Percentiles rank a stretch among this genome's conserved stretches.
Conservation (phyloP, 257 asterid genomes). For the Capsicum baccatum region DNA sequence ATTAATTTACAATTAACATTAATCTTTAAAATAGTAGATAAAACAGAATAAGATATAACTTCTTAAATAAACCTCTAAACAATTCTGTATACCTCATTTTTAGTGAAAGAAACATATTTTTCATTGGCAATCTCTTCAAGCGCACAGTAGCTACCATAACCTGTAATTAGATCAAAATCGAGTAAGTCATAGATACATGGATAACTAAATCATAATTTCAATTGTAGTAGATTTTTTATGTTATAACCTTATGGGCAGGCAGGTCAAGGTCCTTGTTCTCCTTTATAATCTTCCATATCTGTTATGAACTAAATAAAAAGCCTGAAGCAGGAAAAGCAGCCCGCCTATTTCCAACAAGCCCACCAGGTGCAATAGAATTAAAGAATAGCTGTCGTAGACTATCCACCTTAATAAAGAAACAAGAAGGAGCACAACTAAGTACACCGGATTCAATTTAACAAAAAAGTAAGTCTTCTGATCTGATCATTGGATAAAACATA, state of each 20-base stretch:
- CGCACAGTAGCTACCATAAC: slow-evolving; percentile 34
- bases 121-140: slow-evolving; percentile 75
- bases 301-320: slow-evolving; percentile 77
- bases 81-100: slow-evolving; percentile 53
- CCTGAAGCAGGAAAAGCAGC: slow-evolving; percentile 95
- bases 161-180: too few species aligned
- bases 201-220: too few species aligned
- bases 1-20: slow-evolving; percentile 23
- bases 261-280: slow-evolving; percentile 94
- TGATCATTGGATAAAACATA: neutral
- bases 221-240: too few species aligned
- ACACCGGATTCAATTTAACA: neutral
- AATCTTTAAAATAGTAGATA: neutral
- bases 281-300: slow-evolving; percentile 87
- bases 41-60: neutral
- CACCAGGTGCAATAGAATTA: slow-evolving; percentile 89
- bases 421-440: slow-evolving; percentile 22
- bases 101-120: slow-evolving; percentile 53
- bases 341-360: slow-evolving; percentile 94
- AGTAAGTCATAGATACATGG: too few species aligned
- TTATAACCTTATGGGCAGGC: slow-evolving; percentile 34
- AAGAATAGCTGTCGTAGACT: slow-evolving; percentile 70
- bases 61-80: slow-evolving; percentile 21
- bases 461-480: neutral
- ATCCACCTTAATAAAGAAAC: slow-evolving; percentile 59